Evolutionary conservation across 1,284 basidiomycete species (phyloP).

Genomic region (Paramarasmius palmivorus): DNA sequence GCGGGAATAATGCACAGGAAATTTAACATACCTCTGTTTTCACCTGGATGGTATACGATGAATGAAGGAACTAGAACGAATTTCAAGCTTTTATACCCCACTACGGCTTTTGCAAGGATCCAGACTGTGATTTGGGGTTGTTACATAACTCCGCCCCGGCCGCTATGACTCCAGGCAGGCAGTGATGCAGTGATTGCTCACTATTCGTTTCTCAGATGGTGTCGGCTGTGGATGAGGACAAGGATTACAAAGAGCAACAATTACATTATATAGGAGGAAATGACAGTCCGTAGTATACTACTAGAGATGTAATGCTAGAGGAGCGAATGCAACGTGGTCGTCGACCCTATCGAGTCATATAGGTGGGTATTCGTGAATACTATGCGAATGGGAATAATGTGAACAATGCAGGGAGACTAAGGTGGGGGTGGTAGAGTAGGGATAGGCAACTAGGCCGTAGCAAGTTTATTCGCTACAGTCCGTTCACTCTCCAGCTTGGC

Average conservation of each 20-base stretch:
- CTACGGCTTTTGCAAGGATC: too few species aligned
- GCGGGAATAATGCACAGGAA: too few species aligned
- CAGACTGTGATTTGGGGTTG: too few species aligned
- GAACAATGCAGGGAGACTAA: neutral
- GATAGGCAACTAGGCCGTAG: conserved; percentile 55
- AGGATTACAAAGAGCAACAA: neutral
- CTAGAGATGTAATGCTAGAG: neutral
- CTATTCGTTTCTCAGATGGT: too few species aligned
- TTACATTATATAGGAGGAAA: neutral
- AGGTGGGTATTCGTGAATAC: neutral
- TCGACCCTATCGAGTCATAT: neutral
- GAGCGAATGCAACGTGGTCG: neutral
- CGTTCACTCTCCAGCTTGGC: conserved; percentile 81
- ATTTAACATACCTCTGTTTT: too few species aligned
- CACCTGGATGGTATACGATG: too few species aligned
- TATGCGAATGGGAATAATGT: neutral
- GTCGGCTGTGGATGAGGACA: too few species aligned
- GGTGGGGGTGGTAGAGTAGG: conserved; percentile 5
- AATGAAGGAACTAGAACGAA: too few species aligned
- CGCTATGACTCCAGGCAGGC: too few species aligned
- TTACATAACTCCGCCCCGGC: too few species aligned
- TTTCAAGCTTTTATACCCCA: too few species aligned
- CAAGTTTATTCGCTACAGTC: conserved; percentile 84
- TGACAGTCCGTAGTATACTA: neutral
- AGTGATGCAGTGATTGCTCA: too few species aligned